Evolutionary conservation across 768 basidiomycete genomes (phyloP), one percentile per base, ranked within the genome.

Genomic region (Tricholoma hemisulphureum): DNA sequence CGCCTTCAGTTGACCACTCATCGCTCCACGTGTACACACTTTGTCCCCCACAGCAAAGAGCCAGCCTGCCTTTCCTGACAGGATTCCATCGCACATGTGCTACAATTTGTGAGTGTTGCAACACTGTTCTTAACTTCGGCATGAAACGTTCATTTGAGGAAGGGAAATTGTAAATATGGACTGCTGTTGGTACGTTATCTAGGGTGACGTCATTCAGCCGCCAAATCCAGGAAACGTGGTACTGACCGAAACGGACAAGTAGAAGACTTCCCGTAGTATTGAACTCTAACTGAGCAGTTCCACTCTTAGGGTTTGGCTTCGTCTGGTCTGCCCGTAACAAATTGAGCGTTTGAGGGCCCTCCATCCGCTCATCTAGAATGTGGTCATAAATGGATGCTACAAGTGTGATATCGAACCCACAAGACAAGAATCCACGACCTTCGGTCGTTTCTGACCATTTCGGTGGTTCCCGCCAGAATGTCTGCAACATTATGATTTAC

Each of bases 341-440:
- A 9, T 75, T 67, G 32, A 91, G 73, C 0, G 81, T 75, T 60
- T 84, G 81, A 14, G 83, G 79, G 0, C 86, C 79, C 29, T 79
- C 78, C 16, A 87, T 65, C 46, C 84, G 81, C 58, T 91, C 89
- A 65, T 91, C 91, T 92, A 58, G 32, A 1, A 24, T 20, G 20
- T 6, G 29, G 29, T 23, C 28, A 57, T 41, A 58, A 57, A 29
- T 26, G 28, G 14, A 4, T 14, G 21, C 23, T 43, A n/a, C 26
- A 35, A 21, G 35, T 24, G 28, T n/a, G n/a, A n/a, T n/a, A n/a
- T 26, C 37, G 37, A 10, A 66, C 80, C 23, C 65, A 93, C 95
- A 97, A 21, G 93, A 89, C 23, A 96, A 76, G 68, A 95, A 95
- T 4, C 94, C 94, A 55, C 88, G 84, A 24, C 91, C 92, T 65